These are phyloP conservation scores for Hypoxylon fragiforme DNA, from an alignment of 495 filamentous ascomycete genomes.

Conservation along the genomic window DNA sequence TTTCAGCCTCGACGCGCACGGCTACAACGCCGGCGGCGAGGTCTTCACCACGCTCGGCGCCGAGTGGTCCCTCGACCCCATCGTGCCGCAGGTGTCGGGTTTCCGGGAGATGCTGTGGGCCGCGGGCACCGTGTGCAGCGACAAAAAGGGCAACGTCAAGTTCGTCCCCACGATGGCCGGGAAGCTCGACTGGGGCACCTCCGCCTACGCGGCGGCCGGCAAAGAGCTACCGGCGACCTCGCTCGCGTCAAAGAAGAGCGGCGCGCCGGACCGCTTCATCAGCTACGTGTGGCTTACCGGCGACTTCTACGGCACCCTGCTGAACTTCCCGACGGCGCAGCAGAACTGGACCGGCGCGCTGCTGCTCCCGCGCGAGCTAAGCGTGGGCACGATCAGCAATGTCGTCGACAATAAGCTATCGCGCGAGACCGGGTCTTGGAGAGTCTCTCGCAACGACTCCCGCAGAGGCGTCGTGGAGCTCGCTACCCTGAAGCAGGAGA, in stretches of 20 bases:
- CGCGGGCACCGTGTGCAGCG: constrained; percentile 12
- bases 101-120: constrained; percentile 35
- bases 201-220: constrained; percentile 30
- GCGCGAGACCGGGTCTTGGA: constrained; percentile 29
- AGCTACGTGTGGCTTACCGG: constrained; percentile 28
- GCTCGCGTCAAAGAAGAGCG: constrained; percentile 29
- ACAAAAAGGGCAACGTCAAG: constrained; percentile 17
- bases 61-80: constrained; percentile 29
- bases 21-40: constrained; percentile 29
- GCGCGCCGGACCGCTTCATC: constrained; percentile 30
- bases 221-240: constrained; percentile 30
- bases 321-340: constrained; percentile 23
- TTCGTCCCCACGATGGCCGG: constrained; percentile 29
- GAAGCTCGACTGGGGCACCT: constrained; percentile 30
- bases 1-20: constrained; percentile 21
- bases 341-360: constrained; percentile 33
- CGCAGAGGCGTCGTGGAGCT: constrained; percentile 20
- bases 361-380: constrained; percentile 32
- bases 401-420: constrained; percentile 29
- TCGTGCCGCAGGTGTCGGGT: constrained; percentile 29
- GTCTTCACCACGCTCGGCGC: constrained; percentile 29
- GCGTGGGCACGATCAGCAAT: constrained; percentile 28
- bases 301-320: constrained; percentile 23
- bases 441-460: constrained; percentile 16
- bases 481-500: constrained; percentile 26